Conservation (phyloP, 2,329 filamentous ascomycete species). For the Botryotinia calthae region DNA sequence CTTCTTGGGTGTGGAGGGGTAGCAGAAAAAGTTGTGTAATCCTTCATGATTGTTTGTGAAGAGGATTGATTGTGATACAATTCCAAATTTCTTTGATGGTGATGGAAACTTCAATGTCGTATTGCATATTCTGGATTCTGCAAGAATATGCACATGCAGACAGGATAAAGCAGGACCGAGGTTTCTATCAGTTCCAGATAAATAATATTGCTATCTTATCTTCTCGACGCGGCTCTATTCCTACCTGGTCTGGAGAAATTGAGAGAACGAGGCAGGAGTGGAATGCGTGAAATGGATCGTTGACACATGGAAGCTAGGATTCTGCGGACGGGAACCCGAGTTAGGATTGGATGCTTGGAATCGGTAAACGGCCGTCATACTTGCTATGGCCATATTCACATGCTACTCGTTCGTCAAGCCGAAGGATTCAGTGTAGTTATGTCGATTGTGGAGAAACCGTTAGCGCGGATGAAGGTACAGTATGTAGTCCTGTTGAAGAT, state of each 20-base stretch:
- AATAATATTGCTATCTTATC: neutral
- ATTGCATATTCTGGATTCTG: neutral
- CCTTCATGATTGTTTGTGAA: neutral
- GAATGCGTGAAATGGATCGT: neutral
- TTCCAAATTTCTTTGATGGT: neutral
- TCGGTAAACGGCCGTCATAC: neutral
- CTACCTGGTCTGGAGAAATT: neutral
- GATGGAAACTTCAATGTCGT: neutral
- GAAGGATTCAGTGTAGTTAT: neutral
- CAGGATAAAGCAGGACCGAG: neutral
- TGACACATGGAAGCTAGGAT: neutral
- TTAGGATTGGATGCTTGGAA: neutral
- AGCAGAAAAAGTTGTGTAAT: neutral
- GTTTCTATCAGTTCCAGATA: neutral
- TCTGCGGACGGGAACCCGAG: conserved; percentile 3
- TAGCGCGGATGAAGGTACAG: neutral
- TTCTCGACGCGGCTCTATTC: neutral
- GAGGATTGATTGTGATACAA: neutral
- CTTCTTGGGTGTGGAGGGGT: neutral
- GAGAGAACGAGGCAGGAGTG: neutral
- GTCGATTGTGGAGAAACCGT: neutral
- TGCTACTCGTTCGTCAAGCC: neutral
- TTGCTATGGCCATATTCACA: neutral
- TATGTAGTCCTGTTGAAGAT: neutral
- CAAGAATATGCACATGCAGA: neutral